Percentiles rank a stretch among this genome's conserved stretches.
phyloP scores from a whole-genome alignment of 352 stramenopile genomes.

The Pythium grandisporangium region DNA sequence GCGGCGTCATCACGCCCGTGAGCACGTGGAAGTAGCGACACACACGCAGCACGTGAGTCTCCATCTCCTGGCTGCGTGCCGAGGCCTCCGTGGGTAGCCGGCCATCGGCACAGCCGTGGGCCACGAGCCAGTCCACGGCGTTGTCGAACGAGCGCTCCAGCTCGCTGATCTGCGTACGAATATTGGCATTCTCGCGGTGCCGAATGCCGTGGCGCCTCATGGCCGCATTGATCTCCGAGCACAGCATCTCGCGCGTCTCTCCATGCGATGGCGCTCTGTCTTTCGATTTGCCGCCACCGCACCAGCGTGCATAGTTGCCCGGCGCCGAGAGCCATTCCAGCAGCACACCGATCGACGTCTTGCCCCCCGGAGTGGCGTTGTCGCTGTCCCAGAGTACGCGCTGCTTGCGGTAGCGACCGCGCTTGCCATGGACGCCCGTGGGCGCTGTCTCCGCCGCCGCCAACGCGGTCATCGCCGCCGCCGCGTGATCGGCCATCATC shows the following conservation, averaged over 20 bases:
- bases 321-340: conserved; percentile 58
- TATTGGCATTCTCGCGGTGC: conserved; percentile 73
- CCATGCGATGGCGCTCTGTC: too few relatives aligned
- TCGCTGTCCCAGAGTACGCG: conserved; percentile 76
- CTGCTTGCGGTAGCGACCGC: conserved; percentile 29
- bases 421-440: conserved; percentile 9
- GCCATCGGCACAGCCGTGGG: conserved; percentile 26
- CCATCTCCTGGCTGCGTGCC: conserved; percentile 4
- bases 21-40: conserved; percentile 69
- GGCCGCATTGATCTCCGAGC: conserved; percentile 55
- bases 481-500: background rate
- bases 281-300: conserved; percentile 51
- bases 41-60: conserved; percentile 44
- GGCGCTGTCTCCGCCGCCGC: background rate
- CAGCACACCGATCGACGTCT: conserved; percentile 62
- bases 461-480: conserved; percentile 1
- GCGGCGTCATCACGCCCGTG: conserved; percentile 34
- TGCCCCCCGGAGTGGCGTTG: conserved; percentile 43
- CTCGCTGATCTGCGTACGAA: conserved; percentile 75
- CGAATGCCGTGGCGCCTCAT: conserved; percentile 54
- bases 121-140: conserved; percentile 38
- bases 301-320: conserved; percentile 61
- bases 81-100: conserved; percentile 5
- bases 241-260: conserved; percentile 62
- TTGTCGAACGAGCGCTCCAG: conserved; percentile 53